Base-by-base conservation (phyloP, 192 early-diverging fungal genomes). In the Linderina pennispora region DNA sequence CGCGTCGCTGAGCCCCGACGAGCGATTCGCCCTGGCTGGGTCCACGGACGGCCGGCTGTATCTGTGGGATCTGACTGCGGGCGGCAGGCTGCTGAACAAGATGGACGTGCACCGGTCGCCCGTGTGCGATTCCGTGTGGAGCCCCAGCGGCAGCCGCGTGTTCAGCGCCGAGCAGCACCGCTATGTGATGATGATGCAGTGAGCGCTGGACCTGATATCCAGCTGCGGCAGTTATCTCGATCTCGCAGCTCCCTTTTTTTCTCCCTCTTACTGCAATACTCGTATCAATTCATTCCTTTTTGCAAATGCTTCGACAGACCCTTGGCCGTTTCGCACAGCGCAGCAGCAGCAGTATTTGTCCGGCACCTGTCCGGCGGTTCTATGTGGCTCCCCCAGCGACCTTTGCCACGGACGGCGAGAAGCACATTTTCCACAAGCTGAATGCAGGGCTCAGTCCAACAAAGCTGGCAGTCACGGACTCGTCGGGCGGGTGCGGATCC, bases 401-500 rank as follows among this genome's bases (percentile, higher is more conserved):
- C 7, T 40, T 40, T 40, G 41, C 28, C 1, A 57, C 62, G 24
- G 67, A 63, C 13, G 89, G 89, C 24, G 91, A 94, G 68, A 66
- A 77, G 38, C 70, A 76, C 34, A 77, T 94, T 46, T 82, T 81
- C 75, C 58, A 84, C 37, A 91, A 90, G 65, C 79, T 95, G 17
- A 58, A 61, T 23, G 53, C 74, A 28, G 77, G 77, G 61, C 78
- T 95, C 15, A 41, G 67, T 17, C 86, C 92, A 36, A 76, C 73
- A 36, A 79, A 66, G 45, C 78, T 95, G 9, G 37, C 72, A 3
- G 92, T 95, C 8, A 65, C 75, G 28, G 92, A 96, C 60, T 78
- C 91, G 19, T 92, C 90, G 36, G 89, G 90, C 24, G 96, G 96
- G n/a, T 98, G 96, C 62, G 96, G 96, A 13, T 88, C 89, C 28